A percentile compares a stretch with the other conserved stretches of the same genome.
phyloP scores from a whole-genome alignment of 2,329 filamentous ascomycete species.

The Tolypocladium pustulatum region DNA sequence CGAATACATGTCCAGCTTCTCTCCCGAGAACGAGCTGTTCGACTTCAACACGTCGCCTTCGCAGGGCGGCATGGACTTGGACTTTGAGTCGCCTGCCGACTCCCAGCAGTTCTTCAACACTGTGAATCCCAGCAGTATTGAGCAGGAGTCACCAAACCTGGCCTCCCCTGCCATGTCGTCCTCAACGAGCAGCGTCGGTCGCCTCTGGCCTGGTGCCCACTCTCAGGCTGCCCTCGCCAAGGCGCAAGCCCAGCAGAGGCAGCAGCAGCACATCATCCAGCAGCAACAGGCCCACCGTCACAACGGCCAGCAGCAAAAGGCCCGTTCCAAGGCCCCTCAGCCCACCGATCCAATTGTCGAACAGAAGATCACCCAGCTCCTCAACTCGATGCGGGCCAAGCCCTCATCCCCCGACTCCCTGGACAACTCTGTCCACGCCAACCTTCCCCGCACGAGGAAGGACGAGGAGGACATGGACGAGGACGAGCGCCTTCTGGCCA shows the following conservation, averaged over 20 bases:
- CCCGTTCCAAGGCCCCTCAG: conserved; percentile 39
- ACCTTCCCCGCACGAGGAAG: conserved; percentile 70
- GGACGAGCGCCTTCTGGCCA: conserved; percentile 86
- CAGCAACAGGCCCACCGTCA: conserved; percentile 37
- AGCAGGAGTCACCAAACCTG: conserved; percentile 41
- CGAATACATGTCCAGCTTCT: conserved; percentile 44
- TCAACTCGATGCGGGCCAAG: conserved; percentile 85
- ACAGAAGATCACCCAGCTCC: conserved; percentile 85
- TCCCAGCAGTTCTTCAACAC: conserved; percentile 55
- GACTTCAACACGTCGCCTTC: conserved; percentile 64
- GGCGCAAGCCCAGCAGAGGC: conserved; percentile 58
- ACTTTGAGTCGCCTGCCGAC: conserved; percentile 33
- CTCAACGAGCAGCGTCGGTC: conserved; percentile 49
- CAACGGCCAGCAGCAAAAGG: conserved; percentile 33
- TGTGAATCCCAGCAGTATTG: conserved; percentile 65
- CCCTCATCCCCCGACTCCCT: conserved; percentile 38
- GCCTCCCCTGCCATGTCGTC: conserved; percentile 34
- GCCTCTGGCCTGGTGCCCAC: conserved; percentile 89
- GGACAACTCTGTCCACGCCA: conserved; percentile 41
- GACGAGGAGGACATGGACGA: conserved; percentile 99
- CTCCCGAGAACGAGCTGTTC: conserved; percentile 54
- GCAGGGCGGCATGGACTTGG: conserved; percentile 53
- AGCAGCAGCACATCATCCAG: conserved; percentile 33
- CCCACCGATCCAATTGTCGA: conserved; percentile 64
- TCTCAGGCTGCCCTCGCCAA: conserved; percentile 75